Conservation (phyloP, 1,284 basidiomycete species). For the Leccinum solheimii region DNA sequence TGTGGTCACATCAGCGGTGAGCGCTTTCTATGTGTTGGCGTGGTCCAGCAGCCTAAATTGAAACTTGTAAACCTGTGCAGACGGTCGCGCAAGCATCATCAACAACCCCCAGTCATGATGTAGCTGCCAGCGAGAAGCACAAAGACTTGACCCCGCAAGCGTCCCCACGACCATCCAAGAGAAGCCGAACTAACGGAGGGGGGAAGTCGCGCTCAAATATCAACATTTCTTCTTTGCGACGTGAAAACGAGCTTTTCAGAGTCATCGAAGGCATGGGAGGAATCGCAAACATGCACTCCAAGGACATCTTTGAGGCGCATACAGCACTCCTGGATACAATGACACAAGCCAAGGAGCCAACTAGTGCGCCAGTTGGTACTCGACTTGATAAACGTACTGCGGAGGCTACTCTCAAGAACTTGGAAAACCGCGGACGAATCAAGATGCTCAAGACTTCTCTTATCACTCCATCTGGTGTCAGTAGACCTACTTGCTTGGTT, state of each 20-base stretch:
- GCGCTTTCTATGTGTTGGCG: background rate
- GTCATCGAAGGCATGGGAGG: constrained; percentile 64
- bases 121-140: constrained; percentile 17
- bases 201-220: constrained; percentile 41
- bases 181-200: constrained; percentile 16
- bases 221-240: constrained; percentile 72
- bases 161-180: constrained; percentile 26
- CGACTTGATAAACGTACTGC: constrained; percentile 74
- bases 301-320: constrained; percentile 68
- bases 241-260: constrained; percentile 73
- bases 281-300: constrained; percentile 62
- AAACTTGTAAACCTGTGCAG: background rate
- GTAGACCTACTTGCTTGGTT: constrained; percentile 55
- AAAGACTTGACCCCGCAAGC: constrained; percentile 1
- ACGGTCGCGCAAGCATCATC: background rate
- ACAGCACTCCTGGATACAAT: constrained; percentile 56
- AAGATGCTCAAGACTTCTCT: constrained; percentile 65
- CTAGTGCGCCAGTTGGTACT: constrained; percentile 65
- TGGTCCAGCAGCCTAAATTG: constrained; percentile 4
- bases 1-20: constrained; percentile 6
- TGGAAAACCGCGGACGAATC: constrained; percentile 64
- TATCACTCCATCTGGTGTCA: constrained; percentile 51
- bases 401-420: constrained; percentile 52
- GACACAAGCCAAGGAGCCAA: constrained; percentile 56
- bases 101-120: background rate